Percentiles rank a stretch among this genome's conserved stretches.
These are phyloP conservation scores for Astragalus membranaceus DNA, from an alignment of 306 rosid species.

Conservation along the genomic window DNA sequence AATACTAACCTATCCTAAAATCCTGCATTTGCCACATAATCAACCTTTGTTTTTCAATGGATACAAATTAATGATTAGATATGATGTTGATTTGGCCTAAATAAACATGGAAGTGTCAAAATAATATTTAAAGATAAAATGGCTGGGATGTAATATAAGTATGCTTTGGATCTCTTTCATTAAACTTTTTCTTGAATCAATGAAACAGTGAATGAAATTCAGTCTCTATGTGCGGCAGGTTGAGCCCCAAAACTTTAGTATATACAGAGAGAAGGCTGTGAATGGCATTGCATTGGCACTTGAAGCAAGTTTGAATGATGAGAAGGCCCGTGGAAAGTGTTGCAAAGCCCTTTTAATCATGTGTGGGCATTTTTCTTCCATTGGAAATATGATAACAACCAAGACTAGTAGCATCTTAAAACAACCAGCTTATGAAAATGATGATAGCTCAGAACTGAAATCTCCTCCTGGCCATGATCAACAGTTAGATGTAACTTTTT, in stretches of 20 bases:
- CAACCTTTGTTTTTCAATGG: too few species aligned
- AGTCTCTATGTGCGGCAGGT: too few species aligned
- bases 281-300: constrained; percentile 56
- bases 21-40: neutral
- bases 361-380: constrained; percentile 53
- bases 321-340: constrained; percentile 38
- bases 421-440: constrained; percentile 23
- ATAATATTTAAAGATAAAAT: too few species aligned
- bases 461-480: constrained; percentile 17
- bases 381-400: constrained; percentile 39
- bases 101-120: too few species aligned
- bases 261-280: too few species aligned
- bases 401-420: constrained; percentile 32
- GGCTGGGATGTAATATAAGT: too few species aligned
- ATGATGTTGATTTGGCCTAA: too few species aligned
- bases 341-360: constrained; percentile 57
- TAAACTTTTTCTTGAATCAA: too few species aligned
- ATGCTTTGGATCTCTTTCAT: too few species aligned
- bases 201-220: too few species aligned
- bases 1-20: neutral
- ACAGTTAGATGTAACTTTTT: constrained; percentile 19
- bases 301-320: constrained; percentile 54
- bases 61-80: too few species aligned
- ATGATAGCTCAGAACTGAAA: constrained; percentile 18
- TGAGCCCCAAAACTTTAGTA: too few species aligned